Conservation (phyloP, 2,329 filamentous ascomycete species). For the Cercospora zeina region DNA sequence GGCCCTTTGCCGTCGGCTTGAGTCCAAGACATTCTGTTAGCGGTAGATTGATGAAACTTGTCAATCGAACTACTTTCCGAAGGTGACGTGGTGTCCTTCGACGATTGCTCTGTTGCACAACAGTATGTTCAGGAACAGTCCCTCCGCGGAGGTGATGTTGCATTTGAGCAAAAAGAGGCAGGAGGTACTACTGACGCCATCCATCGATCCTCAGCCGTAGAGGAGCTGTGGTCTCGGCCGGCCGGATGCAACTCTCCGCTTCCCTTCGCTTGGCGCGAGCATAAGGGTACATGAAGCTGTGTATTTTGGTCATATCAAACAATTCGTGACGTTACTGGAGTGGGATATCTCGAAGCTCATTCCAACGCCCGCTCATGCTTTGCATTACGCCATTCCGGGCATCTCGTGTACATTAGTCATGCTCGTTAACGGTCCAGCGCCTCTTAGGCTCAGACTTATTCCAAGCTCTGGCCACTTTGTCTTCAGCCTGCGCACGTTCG, state of each 20-base stretch:
- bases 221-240: constrained; percentile 1
- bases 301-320: background rate
- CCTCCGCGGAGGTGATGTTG: background rate
- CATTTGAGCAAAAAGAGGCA: background rate
- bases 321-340: background rate
- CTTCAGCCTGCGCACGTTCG: constrained; percentile 20
- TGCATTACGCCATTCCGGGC: background rate
- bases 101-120: background rate
- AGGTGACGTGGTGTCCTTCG: background rate
- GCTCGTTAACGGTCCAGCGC: constrained; percentile 29
- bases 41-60: background rate
- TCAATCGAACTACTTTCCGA: background rate
- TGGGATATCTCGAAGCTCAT: background rate
- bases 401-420: constrained; percentile 17
- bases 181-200: constrained; percentile 1
- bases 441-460: constrained; percentile 27
- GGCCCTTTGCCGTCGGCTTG: constrained; percentile 23
- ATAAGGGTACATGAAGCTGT: background rate
- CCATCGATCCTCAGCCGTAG: background rate
- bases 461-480: constrained; percentile 22
- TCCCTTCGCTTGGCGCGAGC: background rate
- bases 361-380: background rate
- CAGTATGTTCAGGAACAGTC: background rate
- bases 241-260: constrained; percentile 3
- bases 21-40: constrained; percentile 18